A percentile compares a stretch with the other conserved stretches of the same genome.
These are phyloP conservation scores for Penicillium hordei DNA, from an alignment of 2,329 filamentous ascomycete genomes.

Conservation along the genomic window DNA sequence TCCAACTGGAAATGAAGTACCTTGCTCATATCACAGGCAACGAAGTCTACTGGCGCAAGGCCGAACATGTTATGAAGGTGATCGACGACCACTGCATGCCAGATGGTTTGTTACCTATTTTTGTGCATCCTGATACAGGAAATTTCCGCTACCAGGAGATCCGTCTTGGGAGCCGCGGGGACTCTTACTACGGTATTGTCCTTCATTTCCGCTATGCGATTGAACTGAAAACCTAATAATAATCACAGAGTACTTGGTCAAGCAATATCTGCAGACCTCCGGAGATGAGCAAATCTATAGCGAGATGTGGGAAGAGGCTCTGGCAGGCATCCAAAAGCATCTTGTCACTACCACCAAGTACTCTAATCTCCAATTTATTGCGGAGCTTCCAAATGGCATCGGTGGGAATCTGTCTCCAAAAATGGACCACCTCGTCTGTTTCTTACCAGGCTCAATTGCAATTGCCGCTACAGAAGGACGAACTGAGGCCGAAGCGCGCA, in stretches of 20 bases:
- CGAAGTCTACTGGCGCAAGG: slow-evolving; percentile 82
- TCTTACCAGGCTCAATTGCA: neutral
- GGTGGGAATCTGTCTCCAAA: neutral
- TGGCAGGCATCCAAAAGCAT: neutral
- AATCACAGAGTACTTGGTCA: neutral
- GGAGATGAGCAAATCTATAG: neutral
- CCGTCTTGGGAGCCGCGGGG: slow-evolving; percentile 83
- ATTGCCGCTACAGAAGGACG: neutral
- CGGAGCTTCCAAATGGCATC: neutral
- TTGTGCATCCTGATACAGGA: slow-evolving; percentile 73
- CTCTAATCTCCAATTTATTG: neutral
- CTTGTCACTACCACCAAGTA: neutral
- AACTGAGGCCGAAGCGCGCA: slow-evolving; percentile 66
- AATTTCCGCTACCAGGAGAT: slow-evolving; percentile 79
- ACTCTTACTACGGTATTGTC: slow-evolving; percentile 73
- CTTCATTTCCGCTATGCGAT: neutral
- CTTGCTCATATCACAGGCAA: slow-evolving; percentile 88
- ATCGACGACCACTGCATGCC: slow-evolving; percentile 71
- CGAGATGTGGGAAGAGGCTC: neutral
- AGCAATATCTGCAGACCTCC: neutral
- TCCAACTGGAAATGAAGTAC: slow-evolving; percentile 95
- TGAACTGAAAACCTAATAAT: neutral
- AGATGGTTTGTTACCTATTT: slow-evolving; percentile 63
- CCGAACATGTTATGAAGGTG: slow-evolving; percentile 83
- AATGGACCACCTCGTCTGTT: neutral